Percentiles rank a stretch among this genome's conserved stretches.
phyloP scores from a whole-genome alignment of 2,329 filamentous ascomycete genomes.

The Mycosphaerella sp. region DNA sequence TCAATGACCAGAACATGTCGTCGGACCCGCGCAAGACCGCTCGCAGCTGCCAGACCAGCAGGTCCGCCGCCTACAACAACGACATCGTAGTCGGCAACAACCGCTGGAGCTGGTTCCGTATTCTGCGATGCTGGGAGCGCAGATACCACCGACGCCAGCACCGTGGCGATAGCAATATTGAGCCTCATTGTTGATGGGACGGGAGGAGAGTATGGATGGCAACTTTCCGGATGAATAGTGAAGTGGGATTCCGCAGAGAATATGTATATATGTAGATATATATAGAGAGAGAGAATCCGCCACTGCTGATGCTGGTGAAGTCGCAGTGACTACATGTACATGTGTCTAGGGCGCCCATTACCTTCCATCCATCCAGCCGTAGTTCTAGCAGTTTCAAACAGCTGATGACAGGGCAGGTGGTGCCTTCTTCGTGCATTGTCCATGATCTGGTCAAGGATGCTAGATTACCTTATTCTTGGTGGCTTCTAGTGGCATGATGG shows the following conservation, averaged over 20 bases:
- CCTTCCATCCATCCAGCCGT: too few relatives aligned
- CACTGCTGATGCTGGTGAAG: background rate
- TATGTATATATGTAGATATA: background rate
- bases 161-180: background rate
- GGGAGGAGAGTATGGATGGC: background rate
- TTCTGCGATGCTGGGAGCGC: background rate
- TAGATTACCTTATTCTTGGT: background rate
- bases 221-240: too few relatives aligned
- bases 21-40: slow-evolving; percentile 21
- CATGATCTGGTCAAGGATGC: background rate
- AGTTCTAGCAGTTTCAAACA: too few relatives aligned
- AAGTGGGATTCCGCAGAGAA: too few relatives aligned
- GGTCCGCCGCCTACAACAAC: slow-evolving; percentile 20
- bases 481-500: background rate
- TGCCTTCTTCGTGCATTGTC: background rate
- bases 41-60: slow-evolving; percentile 21
- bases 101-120: background rate
- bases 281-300: background rate
- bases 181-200: background rate
- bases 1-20: slow-evolving; percentile 21
- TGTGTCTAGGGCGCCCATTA: too few relatives aligned
- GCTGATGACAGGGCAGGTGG: too few relatives aligned
- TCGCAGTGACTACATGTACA: too few relatives aligned
- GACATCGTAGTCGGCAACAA: slow-evolving; percentile 11
- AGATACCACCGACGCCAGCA: background rate